Conservation (phyloP, 257 asterid species). For the Pogostemon cablin region DNA sequence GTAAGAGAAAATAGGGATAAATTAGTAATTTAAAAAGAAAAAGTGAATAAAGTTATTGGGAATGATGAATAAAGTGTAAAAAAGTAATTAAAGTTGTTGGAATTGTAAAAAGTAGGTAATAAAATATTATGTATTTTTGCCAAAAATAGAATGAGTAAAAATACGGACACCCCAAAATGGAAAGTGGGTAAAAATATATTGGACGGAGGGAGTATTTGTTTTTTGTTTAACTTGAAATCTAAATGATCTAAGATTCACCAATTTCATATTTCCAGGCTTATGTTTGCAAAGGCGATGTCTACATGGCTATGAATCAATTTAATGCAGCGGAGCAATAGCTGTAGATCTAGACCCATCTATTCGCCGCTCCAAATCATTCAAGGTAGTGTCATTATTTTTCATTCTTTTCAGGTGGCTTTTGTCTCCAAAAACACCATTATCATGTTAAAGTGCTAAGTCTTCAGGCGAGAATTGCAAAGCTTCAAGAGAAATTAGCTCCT, state of each 20-base stretch:
- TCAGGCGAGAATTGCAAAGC: conserved; percentile 71
- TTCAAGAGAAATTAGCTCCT: conserved; percentile 56
- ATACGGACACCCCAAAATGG: too few relatives aligned
- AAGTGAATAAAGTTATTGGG: too few relatives aligned
- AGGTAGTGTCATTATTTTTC: conserved; percentile 46
- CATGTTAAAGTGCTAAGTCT: conserved; percentile 7
- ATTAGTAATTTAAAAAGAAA: too few relatives aligned
- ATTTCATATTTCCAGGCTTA: conserved; percentile 55
- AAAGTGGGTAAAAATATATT: too few relatives aligned
- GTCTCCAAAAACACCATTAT: not conserved
- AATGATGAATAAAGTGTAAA: too few relatives aligned
- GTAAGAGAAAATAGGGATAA: too few relatives aligned
- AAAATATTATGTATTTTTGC: too few relatives aligned
- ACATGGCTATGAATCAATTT: conserved; percentile 62
- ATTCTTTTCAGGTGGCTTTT: not conserved
- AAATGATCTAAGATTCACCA: conserved; percentile 7
- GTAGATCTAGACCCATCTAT: conserved; percentile 71
- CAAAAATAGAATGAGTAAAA: too few relatives aligned
- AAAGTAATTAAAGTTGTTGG: too few relatives aligned
- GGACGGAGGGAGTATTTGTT: too few relatives aligned
- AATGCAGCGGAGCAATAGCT: conserved; percentile 72
- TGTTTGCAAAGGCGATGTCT: conserved; percentile 79
- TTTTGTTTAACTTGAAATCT: conserved; percentile 15
- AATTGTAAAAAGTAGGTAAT: too few relatives aligned
- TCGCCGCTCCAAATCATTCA: conserved; percentile 79